Evolutionary conservation across 441 rosid genomes (phyloP).

Genomic region (Metrosideros polymorpha): DNA sequence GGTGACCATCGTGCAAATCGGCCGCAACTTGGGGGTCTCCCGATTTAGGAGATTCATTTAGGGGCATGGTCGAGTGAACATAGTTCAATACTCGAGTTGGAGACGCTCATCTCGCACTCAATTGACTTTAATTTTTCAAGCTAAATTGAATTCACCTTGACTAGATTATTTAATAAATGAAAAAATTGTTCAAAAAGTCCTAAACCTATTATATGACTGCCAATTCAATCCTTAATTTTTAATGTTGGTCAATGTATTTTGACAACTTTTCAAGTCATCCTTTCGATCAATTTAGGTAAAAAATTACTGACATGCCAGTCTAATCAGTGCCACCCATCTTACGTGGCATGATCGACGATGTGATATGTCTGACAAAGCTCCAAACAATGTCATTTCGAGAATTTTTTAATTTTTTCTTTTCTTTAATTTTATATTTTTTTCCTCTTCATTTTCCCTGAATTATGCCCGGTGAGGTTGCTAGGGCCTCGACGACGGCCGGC

Average conservation of each 20-base stretch:
- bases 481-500: rapidly evolving
- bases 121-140: neutral
- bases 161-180: neutral
- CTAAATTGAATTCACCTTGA: neutral
- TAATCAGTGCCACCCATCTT: neutral
- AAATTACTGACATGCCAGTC: neutral
- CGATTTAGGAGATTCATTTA: too few species aligned
- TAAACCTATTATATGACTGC: neutral
- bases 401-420: neutral
- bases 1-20: neutral
- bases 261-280: neutral
- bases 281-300: rapidly evolving
- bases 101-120: neutral
- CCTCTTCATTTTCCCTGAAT: neutral
- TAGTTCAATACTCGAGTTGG: neutral
- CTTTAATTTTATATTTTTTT: neutral
- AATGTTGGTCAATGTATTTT: neutral
- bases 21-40: neutral
- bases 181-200: neutral
- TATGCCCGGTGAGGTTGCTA: rapidly evolving
- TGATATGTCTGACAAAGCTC: neutral
- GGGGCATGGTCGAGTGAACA: neutral
- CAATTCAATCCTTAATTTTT: neutral
- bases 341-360: neutral
- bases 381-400: neutral